Percentiles rank a stretch among this genome's conserved stretches.
phyloP scores from a whole-genome alignment of 2,329 filamentous ascomycete species.

The Botrytis fabae region DNA sequence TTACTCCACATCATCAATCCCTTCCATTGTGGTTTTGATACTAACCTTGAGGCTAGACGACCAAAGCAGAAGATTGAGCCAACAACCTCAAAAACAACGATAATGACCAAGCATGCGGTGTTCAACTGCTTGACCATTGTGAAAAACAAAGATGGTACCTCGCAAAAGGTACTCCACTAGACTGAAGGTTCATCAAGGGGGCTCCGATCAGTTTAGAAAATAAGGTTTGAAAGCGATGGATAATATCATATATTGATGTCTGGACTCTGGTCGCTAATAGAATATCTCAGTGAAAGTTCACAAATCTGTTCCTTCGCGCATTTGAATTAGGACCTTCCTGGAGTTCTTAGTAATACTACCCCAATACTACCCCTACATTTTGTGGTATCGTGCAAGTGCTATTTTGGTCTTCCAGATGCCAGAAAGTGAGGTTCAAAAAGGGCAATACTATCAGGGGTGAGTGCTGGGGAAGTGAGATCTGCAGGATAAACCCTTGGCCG shows the following conservation, averaged over 20 bases:
- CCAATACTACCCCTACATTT: neutral
- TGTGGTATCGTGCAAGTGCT: neutral
- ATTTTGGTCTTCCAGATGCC: neutral
- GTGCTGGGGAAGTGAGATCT: conserved; percentile 1
- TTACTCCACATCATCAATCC: conserved; percentile 31
- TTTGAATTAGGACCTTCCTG: neutral
- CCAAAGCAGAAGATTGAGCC: conserved; percentile 28
- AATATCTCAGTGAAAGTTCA: neutral
- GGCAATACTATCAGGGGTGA: neutral
- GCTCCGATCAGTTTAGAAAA: neutral
- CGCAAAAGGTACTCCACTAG: neutral
- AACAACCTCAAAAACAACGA: conserved; percentile 25
- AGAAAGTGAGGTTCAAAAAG: neutral
- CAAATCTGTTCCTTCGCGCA: neutral
- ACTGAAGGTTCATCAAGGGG: neutral
- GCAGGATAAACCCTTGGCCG: neutral
- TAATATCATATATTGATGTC: neutral
- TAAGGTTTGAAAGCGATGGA: neutral
- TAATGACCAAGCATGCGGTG: conserved; percentile 28
- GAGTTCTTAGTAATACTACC: neutral
- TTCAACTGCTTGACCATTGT: conserved; percentile 39
- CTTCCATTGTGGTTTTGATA: conserved; percentile 24
- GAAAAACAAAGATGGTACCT: neutral
- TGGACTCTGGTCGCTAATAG: neutral
- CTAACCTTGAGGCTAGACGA: conserved; percentile 24